phyloP scores from a whole-genome alignment of 2,329 filamentous ascomycete genomes.

The Emmonsia crescens region DNA sequence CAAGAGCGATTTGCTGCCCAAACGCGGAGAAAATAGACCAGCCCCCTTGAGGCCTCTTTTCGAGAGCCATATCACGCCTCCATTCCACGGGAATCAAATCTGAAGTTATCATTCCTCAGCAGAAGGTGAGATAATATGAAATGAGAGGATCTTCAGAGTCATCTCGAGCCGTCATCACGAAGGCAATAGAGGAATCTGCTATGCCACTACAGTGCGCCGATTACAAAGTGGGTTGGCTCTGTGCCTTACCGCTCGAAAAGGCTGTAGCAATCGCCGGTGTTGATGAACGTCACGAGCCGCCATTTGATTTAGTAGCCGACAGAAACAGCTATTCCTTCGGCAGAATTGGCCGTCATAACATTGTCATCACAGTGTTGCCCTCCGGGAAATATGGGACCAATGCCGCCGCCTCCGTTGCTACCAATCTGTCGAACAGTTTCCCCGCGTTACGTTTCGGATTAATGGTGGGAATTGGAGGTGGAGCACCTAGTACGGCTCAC shows the following conservation, averaged over 20 bases:
- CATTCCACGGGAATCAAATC: too few species aligned
- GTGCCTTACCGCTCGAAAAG: neutral
- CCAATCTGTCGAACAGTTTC: conserved; percentile 14
- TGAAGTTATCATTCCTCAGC: neutral
- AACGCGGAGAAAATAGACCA: neutral
- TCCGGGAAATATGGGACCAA: conserved; percentile 12
- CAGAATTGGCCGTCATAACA: conserved; percentile 13
- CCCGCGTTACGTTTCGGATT: conserved; percentile 13
- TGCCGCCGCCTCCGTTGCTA: conserved; percentile 11
- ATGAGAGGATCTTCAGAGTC: neutral
- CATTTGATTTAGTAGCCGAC: conserved; percentile 7
- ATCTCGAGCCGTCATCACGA: neutral
- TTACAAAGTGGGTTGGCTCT: conserved; percentile 4
- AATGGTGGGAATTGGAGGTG: conserved; percentile 19
- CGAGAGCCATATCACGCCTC: too few species aligned
- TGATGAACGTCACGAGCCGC: neutral
- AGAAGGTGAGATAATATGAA: neutral
- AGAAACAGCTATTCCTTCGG: conserved; percentile 15
- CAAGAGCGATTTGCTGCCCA: neutral
- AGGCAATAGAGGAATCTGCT: neutral
- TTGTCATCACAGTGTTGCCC: conserved; percentile 15
- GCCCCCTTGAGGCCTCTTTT: neutral
- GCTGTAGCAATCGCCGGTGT: neutral
- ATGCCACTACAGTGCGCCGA: neutral
- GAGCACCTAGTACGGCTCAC: conserved; percentile 10